A percentile compares a stretch with the other conserved stretches of the same genome.
These are phyloP conservation scores for Penicillium silybi DNA, from an alignment of 495 filamentous ascomycete genomes.

Conservation along the genomic window DNA sequence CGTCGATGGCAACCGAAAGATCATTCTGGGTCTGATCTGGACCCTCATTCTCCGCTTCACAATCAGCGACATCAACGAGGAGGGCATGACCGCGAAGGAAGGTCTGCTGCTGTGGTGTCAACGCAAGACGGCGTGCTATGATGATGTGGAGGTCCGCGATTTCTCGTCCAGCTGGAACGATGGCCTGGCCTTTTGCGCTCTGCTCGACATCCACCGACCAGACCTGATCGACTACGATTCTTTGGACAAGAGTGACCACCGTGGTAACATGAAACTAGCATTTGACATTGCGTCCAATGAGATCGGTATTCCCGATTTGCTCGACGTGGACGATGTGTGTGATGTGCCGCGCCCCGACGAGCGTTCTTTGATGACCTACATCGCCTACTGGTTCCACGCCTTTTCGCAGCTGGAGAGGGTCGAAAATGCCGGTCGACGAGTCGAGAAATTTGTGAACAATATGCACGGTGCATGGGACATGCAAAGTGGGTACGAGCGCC, in stretches of 20 bases:
- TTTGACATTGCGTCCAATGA: constrained; percentile 95
- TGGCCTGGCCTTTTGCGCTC: constrained; percentile 91
- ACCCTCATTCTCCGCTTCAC: constrained; percentile 96
- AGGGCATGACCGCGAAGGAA: constrained; percentile 97
- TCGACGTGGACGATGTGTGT: constrained; percentile 97
- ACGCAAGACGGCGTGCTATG: constrained; percentile 96
- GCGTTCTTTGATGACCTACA: constrained; percentile 96
- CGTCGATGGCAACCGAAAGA: constrained; percentile 96
- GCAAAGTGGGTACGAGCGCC: constrained; percentile 89
- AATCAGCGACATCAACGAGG: constrained; percentile 96
- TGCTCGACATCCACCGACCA: constrained; percentile 94
- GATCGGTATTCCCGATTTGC: constrained; percentile 91
- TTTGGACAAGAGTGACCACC: constrained; percentile 90
- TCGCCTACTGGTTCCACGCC: constrained; percentile 99
- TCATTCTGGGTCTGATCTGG: constrained; percentile 96
- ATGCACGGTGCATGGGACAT: constrained; percentile 99
- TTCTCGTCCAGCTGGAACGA: constrained; percentile 97
- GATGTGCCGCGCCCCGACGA: constrained; percentile 95
- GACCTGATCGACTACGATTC: constrained; percentile 95
- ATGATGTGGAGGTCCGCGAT: constrained; percentile 89
- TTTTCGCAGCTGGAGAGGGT: constrained; percentile 98
- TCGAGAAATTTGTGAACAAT: constrained; percentile 97
- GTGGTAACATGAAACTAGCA: constrained; percentile 94
- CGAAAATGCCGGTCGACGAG: constrained; percentile 90
- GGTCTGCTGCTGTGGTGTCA: constrained; percentile 96